Base-by-base conservation (phyloP, 257 asterid genomes). In the Nyctanthes arbortristis region DNA sequence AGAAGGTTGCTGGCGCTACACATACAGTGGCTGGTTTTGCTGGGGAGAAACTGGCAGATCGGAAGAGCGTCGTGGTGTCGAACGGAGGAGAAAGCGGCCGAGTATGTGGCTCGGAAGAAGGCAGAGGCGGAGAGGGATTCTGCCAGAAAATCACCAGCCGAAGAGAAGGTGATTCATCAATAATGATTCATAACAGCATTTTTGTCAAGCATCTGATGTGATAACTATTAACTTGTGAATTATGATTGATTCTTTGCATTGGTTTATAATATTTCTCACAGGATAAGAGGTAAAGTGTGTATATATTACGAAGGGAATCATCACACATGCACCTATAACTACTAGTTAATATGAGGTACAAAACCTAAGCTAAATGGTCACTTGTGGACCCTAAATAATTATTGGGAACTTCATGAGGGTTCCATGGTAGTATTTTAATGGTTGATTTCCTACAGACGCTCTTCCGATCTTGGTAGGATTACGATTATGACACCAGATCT, bases 21-120 rank as follows among this genome's bases (percentile, higher is more conserved):
- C 88, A 81, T 78, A 73, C 65, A 0, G 88, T 72, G 4, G 82
- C 25, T 11, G 83, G 78, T 5, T 78, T 13, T 34, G 75, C 92
- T 0, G 88, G 68, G 34, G 89, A 85, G 27, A 89, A 77, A 69
- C 59, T 85, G 35, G 89, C 75, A 0, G 89, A 87, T 0, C 94
- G 80, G 0, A 89, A 83, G 74, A 91, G 86, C 33, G 84, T 73
- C 1, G 89, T 88, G 13, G 91, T 88, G 60, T 69, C 83, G 0
- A n/a, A 59, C 79, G 0, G 91, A 86, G 7, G 96, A 88, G 49
- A 84, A 86, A 12, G 93, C 89, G 0, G 94, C 88, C 0, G 89
- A 85, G 22, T 85, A 78, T 67, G 96, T 94, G 0, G 92, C 87
- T 0, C 77, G 87, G 79, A 89, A 89, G 81, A 81, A 83, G 49